Percentiles rank a stretch among this genome's conserved stretches.
Conservation (phyloP, 2,329 filamentous ascomycete genomes). For the Phyllosticta citribraziliensis region DNA sequence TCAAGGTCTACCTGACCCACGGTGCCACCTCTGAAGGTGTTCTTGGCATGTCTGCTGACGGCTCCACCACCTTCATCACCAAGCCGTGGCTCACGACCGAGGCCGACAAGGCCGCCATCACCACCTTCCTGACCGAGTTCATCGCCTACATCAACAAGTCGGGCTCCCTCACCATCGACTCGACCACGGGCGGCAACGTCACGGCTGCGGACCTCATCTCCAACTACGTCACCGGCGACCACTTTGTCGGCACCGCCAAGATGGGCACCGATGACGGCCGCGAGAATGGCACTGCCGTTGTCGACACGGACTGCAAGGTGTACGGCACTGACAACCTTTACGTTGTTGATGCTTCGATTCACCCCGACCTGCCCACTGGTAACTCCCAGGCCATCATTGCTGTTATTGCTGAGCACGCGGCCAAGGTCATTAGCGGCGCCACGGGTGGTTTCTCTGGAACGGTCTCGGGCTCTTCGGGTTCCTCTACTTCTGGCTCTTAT, state of each 20-base stretch:
- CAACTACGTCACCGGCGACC: slow-evolving; percentile 17
- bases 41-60: slow-evolving; percentile 24
- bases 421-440: slow-evolving; percentile 41
- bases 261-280: slow-evolving; percentile 49
- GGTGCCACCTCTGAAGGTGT: slow-evolving; percentile 15
- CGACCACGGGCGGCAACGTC: slow-evolving; percentile 34
- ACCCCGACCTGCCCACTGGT: slow-evolving; percentile 58
- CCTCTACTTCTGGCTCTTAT: neutral
- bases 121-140: slow-evolving; percentile 38
- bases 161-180: slow-evolving; percentile 22
- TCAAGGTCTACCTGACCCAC: slow-evolving; percentile 22
- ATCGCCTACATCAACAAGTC: slow-evolving; percentile 27
- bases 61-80: slow-evolving; percentile 34
- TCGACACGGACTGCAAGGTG: slow-evolving; percentile 53
- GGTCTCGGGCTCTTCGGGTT: slow-evolving; percentile 5
- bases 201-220: slow-evolving; percentile 26
- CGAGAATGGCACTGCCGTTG: slow-evolving; percentile 46
- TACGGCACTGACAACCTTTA: slow-evolving; percentile 34
- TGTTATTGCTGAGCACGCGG: slow-evolving; percentile 52
- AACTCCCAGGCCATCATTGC: slow-evolving; percentile 60
- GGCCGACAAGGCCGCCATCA: slow-evolving; percentile 26
- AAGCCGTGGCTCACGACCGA: slow-evolving; percentile 45
- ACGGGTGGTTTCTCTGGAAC: slow-evolving; percentile 4
- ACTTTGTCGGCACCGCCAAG: slow-evolving; percentile 28
- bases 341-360: slow-evolving; percentile 56